Conservation (phyloP, 2,329 filamentous ascomycete genomes). For the Ophiostoma australiae region DNA sequence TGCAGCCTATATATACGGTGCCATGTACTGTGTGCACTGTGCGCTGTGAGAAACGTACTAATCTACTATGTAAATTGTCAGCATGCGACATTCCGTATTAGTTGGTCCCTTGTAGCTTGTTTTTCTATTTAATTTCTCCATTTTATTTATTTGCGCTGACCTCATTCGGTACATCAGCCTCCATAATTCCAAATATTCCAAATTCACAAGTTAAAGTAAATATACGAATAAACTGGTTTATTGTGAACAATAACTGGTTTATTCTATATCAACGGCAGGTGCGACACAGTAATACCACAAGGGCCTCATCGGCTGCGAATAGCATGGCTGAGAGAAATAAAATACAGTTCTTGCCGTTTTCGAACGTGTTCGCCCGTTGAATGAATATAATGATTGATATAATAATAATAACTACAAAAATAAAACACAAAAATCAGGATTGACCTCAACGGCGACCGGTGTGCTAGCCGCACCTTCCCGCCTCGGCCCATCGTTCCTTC, state of each 20-base stretch:
- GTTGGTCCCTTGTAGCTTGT: background rate
- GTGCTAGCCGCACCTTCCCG: constrained; percentile 3
- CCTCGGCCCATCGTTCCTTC: background rate
- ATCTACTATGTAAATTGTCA: background rate
- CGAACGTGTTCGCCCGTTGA: background rate
- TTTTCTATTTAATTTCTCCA: background rate
- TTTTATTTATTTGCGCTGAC: background rate
- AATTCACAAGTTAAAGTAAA: background rate
- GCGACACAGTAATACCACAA: constrained; percentile 7
- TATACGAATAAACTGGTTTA: background rate
- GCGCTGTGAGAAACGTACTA: background rate
- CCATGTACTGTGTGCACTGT: background rate
- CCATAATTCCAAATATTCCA: constrained; percentile 14
- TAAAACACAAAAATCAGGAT: background rate
- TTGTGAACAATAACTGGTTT: background rate
- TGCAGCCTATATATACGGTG: background rate
- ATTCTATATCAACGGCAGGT: background rate
- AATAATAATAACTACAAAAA: too few relatives aligned
- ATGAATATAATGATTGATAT: too few relatives aligned
- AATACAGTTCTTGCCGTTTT: background rate
- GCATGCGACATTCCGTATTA: constrained; percentile 3
- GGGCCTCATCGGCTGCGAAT: background rate
- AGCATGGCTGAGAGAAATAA: background rate
- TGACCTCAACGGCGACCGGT: background rate
- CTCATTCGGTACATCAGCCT: constrained; percentile 6